phyloP scores from a whole-genome alignment of 495 filamentous ascomycete species.

The Lasiosphaeris hirsuta region DNA sequence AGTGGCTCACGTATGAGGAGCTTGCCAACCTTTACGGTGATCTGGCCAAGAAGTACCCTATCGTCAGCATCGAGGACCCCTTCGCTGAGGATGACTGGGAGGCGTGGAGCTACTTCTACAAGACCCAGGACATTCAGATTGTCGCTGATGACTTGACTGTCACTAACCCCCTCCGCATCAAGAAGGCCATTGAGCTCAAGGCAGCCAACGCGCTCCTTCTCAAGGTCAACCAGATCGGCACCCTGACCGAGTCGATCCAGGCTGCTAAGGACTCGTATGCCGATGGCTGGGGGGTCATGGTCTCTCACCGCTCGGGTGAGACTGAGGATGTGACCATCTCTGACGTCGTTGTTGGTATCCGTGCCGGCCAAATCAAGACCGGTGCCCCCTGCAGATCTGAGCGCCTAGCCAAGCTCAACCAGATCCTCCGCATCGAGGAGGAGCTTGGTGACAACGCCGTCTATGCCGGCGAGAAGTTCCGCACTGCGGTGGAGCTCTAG shows the following conservation, averaged over 20 bases:
- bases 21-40: slow-evolving; percentile 90
- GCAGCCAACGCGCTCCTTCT: slow-evolving; percentile 95
- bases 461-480: slow-evolving; percentile 90
- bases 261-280: slow-evolving; percentile 98
- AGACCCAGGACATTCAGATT: slow-evolving; percentile 97
- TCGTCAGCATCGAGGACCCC: slow-evolving; percentile 74
- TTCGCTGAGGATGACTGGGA: slow-evolving; percentile 81
- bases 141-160: slow-evolving; percentile 91
- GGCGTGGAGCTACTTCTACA: slow-evolving; percentile 99
- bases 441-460: slow-evolving; percentile 89
- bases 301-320: slow-evolving; percentile 98
- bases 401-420: slow-evolving; percentile 99
- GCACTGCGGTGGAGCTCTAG: slow-evolving; percentile 84
- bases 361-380: slow-evolving; percentile 98
- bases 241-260: slow-evolving; percentile 97
- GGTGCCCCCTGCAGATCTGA: slow-evolving; percentile 94
- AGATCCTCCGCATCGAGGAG: slow-evolving; percentile 99
- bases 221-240: slow-evolving; percentile 99
- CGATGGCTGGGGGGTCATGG: slow-evolving; percentile 99
- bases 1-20: slow-evolving; percentile 99
- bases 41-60: slow-evolving; percentile 92
- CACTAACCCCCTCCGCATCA: slow-evolving; percentile 98
- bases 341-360: slow-evolving; percentile 94
- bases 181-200: slow-evolving; percentile 99
- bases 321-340: slow-evolving; percentile 99